Base-by-base conservation (phyloP, 257 asterid species). In the Striga asiatica region DNA sequence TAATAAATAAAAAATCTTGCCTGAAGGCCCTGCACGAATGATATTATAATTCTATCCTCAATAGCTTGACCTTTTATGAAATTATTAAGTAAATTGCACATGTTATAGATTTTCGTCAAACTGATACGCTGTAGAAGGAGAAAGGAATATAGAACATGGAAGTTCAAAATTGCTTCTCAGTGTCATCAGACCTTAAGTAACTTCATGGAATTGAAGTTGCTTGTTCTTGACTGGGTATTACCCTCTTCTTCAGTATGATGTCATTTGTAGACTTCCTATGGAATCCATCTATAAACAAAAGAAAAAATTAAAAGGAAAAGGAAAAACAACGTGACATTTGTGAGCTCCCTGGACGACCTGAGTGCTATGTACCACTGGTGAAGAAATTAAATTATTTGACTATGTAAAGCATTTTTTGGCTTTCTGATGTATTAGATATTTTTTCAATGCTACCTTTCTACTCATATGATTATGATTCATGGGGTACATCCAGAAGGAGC, bases 121-220 rank as follows among this genome's bases (percentile, higher is more conserved):
- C 41, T 27, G 32, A 34, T 4, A 1, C 41, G 1, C 11, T 3
- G 11, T 34, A 45, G 11, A 17, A 63, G 46, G 23, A 45, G 31
- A 21, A 20, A 48, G 31, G 38, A 5, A 4, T 32, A 1, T 32
- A 21, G 47, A 64, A 14, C 16, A 23, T 23, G 3, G 0, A 11
- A 35, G 32, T 25, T 22, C 24, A 25, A 32, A 27, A 6, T 35
- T 34, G 46, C n/a, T 38, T 18, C 6, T 65, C 21, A 49, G 9
- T 37, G 23, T 64, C 27, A 37, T 14, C 31, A 39, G 35, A 22
- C 28, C 24, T n/a, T n/a, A 9, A 14, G 19, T 54, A 43, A 14
- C 62, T 39, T 50, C 11, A 42, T 41, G 62, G 39, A 61, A 16
- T 23, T 50, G 22, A 50, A 13, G 50, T 54, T 54, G 27, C 48